A percentile compares a stretch with the other conserved stretches of the same genome.
phyloP scores from a whole-genome alignment of 2,329 filamentous ascomycete species.

The Akanthomyces muscarius region DNA sequence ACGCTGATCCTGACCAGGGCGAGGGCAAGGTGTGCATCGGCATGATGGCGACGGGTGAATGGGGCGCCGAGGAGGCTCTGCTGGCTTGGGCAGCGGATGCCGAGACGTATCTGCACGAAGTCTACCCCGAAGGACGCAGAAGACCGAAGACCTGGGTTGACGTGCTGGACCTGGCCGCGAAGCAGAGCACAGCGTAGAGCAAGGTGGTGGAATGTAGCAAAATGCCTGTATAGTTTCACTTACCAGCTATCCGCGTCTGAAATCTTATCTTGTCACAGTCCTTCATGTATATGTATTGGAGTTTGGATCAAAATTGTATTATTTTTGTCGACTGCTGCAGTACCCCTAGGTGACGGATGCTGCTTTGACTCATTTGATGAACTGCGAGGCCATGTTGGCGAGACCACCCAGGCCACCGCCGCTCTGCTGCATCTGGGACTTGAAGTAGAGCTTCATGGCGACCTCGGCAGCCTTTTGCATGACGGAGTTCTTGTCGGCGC shows the following conservation, averaged over 20 bases:
- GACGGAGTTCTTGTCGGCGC: conserved; percentile 74
- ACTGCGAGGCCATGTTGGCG: conserved; percentile 45
- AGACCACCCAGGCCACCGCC: conserved; percentile 33
- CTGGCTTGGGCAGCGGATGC: conserved; percentile 56
- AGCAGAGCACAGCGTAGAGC: not conserved
- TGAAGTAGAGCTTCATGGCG: conserved; percentile 88
- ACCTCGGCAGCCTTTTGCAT: conserved; percentile 77
- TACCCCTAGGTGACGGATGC: not conserved
- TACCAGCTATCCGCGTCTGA: not conserved
- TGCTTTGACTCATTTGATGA: conserved; percentile 31
- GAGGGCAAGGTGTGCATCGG: conserved; percentile 58
- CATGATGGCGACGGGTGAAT: conserved; percentile 61
- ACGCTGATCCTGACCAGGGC: conserved; percentile 53
- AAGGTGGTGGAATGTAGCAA: not conserved
- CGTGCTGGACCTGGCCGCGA: conserved; percentile 36
- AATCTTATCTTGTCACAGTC: not conserved
- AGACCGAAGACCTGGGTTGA: conserved; percentile 56
- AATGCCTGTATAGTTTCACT: not conserved
- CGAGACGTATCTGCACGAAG: conserved; percentile 51
- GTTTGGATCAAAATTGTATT: not conserved
- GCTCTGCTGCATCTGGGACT: conserved; percentile 56
- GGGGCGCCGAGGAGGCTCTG: conserved; percentile 62
- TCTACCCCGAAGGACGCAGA: conserved; percentile 44
- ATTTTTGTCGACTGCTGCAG: not conserved
- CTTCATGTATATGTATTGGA: not conserved